phyloP scores from a whole-genome alignment of 352 stramenopile species.

The Pythium graminicola region DNA sequence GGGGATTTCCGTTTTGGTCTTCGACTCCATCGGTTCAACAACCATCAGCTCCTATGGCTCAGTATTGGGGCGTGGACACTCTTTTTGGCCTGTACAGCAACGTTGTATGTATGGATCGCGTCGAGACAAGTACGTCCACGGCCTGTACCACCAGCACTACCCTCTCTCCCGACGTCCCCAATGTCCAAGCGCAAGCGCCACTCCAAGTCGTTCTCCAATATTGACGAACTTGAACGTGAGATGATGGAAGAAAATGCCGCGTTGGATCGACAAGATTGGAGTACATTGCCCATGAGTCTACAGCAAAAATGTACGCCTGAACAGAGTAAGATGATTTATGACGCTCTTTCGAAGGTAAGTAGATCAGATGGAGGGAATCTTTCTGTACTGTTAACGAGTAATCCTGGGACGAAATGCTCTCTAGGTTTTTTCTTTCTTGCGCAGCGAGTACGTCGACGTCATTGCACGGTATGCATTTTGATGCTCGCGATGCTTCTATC shows the following conservation, averaged over 20 bases:
- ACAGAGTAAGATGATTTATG: conserved; percentile 75
- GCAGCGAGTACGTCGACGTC: conserved; percentile 54
- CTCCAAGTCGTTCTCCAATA: conserved; percentile 67
- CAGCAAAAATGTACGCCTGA: conserved; percentile 54
- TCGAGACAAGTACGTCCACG: conserved; percentile 70
- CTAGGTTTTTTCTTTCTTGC: conserved; percentile 68
- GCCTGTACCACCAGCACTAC: conserved; percentile 26
- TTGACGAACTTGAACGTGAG: conserved; percentile 54
- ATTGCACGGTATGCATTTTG: conserved; percentile 34
- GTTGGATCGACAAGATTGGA: conserved; percentile 58
- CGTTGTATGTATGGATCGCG: conserved; percentile 76
- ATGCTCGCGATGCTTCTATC: too few species aligned
- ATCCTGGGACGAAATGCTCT: too few species aligned
- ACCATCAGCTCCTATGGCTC: conserved; percentile 14
- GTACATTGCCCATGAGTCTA: conserved; percentile 51
- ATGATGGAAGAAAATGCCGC: conserved; percentile 54
- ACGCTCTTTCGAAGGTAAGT: conserved; percentile 59
- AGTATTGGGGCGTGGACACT: conserved; percentile 39
- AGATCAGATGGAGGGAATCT: too few species aligned
- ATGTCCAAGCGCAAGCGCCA: conserved; percentile 71
- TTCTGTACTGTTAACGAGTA: too few species aligned
- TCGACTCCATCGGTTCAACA: conserved; percentile 4
- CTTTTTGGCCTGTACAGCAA: conserved; percentile 35
- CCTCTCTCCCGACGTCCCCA: conserved; percentile 46
- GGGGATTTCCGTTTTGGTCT: conserved; percentile 15